Evolutionary conservation across 306 rosid species (phyloP).

Genomic region (Vigna mungo): DNA sequence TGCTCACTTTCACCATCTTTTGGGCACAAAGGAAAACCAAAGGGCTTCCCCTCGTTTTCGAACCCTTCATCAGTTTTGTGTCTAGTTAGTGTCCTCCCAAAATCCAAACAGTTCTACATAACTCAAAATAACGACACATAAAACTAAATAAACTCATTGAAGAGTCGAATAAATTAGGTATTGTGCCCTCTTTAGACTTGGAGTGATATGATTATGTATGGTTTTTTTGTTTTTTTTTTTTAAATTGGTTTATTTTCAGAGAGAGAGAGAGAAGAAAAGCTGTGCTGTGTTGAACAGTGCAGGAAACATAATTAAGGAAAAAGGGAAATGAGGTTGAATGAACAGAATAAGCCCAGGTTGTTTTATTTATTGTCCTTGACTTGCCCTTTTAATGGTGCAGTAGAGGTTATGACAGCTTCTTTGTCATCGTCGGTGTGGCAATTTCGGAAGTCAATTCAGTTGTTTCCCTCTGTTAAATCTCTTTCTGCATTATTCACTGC

Average conservation of each 20-base stretch:
- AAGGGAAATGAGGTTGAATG: conserved; percentile 6
- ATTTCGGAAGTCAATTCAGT: background rate
- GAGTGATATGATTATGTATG: too few relatives aligned
- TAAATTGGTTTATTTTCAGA: too few relatives aligned
- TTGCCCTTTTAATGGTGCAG: conserved; percentile 46
- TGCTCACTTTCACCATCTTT: conserved; percentile 55
- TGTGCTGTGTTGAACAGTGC: conserved; percentile 48
- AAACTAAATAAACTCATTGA: too few relatives aligned
- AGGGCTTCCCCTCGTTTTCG: background rate
- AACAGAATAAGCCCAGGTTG: conserved; percentile 33
- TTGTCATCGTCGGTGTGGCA: conserved; percentile 40
- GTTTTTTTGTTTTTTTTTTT: too few relatives aligned
- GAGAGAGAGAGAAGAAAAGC: conserved; percentile 6
- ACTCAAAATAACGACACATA: too few relatives aligned
- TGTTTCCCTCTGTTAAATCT: background rate
- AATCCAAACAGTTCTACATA: background rate
- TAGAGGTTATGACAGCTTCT: conserved; percentile 41
- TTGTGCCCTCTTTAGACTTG: too few relatives aligned
- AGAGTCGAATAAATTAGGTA: too few relatives aligned
- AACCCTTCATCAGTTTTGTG: background rate
- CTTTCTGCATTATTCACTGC: background rate
- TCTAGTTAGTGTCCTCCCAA: conserved; percentile 9
- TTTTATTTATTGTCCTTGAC: conserved; percentile 29
- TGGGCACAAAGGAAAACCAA: background rate
- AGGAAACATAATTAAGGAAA: conserved; percentile 50